phyloP scores from a whole-genome alignment of 345 rosid species.

The Boechera divaricarpa region DNA sequence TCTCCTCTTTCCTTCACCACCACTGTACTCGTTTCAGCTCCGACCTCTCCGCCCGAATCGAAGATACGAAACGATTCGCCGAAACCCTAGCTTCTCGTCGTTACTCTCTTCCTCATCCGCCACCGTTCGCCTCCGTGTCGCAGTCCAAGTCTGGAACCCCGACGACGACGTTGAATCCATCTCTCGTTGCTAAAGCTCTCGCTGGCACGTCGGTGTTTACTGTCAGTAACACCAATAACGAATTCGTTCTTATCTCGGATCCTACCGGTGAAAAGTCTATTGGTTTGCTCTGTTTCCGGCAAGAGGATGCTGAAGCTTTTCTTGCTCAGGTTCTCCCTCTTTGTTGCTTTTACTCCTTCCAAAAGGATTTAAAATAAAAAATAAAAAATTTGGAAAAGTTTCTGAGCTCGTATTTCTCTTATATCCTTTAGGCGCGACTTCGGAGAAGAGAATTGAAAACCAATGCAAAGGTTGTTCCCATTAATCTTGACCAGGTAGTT shows the following conservation, averaged over 20 bases:
- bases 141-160: slow-evolving; percentile 55
- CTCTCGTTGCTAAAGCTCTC: slow-evolving; percentile 74
- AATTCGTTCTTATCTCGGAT: slow-evolving; percentile 95
- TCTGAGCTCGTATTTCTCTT: slow-evolving; percentile 24
- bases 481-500: slow-evolving; percentile 87
- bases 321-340: slow-evolving; percentile 71
- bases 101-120: slow-evolving; percentile 47
- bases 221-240: slow-evolving; percentile 87
- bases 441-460: slow-evolving; percentile 76
- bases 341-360: not conserved
- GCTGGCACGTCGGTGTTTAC: slow-evolving; percentile 82
- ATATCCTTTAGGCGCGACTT: slow-evolving; percentile 62
- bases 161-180: slow-evolving; percentile 49
- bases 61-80: slow-evolving; percentile 61
- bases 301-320: slow-evolving; percentile 92
- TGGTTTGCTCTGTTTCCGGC: slow-evolving; percentile 90
- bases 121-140: slow-evolving; percentile 65
- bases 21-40: slow-evolving; percentile 63
- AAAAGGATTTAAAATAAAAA: not conserved
- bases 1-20: slow-evolving; percentile 69
- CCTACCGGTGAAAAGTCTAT: slow-evolving; percentile 82
- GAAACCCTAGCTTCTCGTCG: slow-evolving; percentile 49
- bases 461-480: slow-evolving; percentile 82
- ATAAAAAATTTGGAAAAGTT: not conserved
- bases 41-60: slow-evolving; percentile 62